Evolutionary conservation across 2,329 filamentous ascomycete genomes (phyloP).

Genomic region (Cryphonectria nitschkei): DNA sequence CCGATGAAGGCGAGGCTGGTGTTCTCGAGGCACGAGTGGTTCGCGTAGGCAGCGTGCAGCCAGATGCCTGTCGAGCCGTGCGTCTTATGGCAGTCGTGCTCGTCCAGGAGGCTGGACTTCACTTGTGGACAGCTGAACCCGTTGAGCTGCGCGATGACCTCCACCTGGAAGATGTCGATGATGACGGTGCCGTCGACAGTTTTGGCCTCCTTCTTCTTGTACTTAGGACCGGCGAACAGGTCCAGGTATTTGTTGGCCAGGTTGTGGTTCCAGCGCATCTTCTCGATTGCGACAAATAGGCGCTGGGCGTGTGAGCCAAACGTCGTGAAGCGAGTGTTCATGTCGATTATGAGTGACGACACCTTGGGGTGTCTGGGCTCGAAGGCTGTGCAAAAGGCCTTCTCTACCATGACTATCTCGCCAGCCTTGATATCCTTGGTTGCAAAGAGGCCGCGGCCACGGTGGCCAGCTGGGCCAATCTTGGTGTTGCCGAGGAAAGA

Average conservation of each 20-base stretch:
- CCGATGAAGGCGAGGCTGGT: constrained; percentile 38
- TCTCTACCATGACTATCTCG: constrained; percentile 48
- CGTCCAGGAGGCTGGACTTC: constrained; percentile 1
- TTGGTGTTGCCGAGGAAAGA: constrained; percentile 41
- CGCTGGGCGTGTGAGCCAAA: constrained; percentile 6
- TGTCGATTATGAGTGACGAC: neutral
- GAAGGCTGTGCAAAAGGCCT: constrained; percentile 34
- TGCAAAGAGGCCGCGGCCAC: constrained; percentile 50
- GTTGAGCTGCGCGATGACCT: constrained; percentile 28
- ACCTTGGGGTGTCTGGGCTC: neutral
- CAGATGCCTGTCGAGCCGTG: constrained; percentile 33
- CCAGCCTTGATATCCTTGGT: constrained; percentile 41
- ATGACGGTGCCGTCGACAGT: constrained; percentile 26
- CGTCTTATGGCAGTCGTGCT: neutral
- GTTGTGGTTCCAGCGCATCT: constrained; percentile 29
- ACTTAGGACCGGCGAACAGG: constrained; percentile 27
- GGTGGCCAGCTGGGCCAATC: constrained; percentile 37
- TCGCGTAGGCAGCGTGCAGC: constrained; percentile 36
- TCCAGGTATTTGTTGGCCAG: constrained; percentile 28
- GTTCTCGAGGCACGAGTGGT: constrained; percentile 40
- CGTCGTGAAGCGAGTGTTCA: neutral
- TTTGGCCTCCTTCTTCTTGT: constrained; percentile 16
- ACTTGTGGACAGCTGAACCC: constrained; percentile 26
- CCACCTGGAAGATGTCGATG: constrained; percentile 31
- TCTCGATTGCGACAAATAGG: constrained; percentile 23